Conservation (phyloP, 1,139 yeast genomes). For the Geotrichum restrictum region DNA sequence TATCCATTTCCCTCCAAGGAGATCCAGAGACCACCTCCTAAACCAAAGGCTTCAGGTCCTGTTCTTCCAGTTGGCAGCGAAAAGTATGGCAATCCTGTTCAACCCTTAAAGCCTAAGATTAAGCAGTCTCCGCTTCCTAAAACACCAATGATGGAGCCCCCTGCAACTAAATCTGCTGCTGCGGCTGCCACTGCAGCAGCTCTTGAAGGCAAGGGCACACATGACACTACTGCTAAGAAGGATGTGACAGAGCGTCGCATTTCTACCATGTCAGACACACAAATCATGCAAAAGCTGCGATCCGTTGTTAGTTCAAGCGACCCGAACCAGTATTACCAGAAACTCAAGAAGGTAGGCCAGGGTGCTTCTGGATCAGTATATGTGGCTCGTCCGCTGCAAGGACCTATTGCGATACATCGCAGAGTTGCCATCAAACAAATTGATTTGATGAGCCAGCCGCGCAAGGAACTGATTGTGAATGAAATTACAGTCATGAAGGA, state of each 20-base stretch:
- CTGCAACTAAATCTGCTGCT: slow-evolving; percentile 23
- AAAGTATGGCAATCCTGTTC: slow-evolving; percentile 21
- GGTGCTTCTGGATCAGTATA: slow-evolving; percentile 98
- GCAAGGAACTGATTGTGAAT: slow-evolving; percentile 88
- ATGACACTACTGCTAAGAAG: slow-evolving; percentile 21
- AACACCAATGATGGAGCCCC: background rate
- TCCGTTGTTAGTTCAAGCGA: slow-evolving; percentile 79
- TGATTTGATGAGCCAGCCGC: slow-evolving; percentile 89
- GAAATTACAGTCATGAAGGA: slow-evolving; percentile 95
- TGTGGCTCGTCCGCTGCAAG: slow-evolving; percentile 65
- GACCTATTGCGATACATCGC: slow-evolving; percentile 28
- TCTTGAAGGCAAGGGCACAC: slow-evolving; percentile 26
- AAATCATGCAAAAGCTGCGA: slow-evolving; percentile 75
- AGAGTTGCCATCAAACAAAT: slow-evolving; percentile 86
- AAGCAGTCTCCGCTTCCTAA: background rate
- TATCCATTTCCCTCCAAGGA: slow-evolving; percentile 1
- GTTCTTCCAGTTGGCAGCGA: slow-evolving; percentile 1
- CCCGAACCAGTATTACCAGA: slow-evolving; percentile 80
- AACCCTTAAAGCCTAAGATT: slow-evolving; percentile 23
- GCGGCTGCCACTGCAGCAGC: slow-evolving; percentile 36
- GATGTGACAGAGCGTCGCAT: slow-evolving; percentile 50
- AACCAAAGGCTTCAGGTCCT: background rate
- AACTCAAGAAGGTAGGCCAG: slow-evolving; percentile 95
- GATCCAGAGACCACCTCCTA: slow-evolving; percentile 1
- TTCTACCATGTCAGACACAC: slow-evolving; percentile 78